Conservation (phyloP, 2,329 filamentous ascomycete genomes). For the Sclerotinia subarctica region DNA sequence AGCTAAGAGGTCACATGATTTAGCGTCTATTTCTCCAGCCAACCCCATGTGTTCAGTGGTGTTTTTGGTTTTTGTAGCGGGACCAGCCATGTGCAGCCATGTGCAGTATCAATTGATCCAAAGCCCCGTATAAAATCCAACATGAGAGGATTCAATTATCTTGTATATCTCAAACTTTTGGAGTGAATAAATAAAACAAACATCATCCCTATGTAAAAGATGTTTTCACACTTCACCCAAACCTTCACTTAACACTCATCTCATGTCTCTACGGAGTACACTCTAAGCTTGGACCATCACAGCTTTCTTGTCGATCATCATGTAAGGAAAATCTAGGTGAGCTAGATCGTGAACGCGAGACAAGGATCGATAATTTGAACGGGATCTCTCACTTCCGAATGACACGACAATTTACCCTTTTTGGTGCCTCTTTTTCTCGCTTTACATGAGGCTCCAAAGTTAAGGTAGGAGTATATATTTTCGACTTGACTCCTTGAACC, state of each 20-base stretch:
- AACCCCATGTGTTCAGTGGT: neutral
- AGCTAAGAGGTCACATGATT: neutral
- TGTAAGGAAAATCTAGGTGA: neutral
- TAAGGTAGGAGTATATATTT: neutral
- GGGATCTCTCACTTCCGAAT: conserved; percentile 1
- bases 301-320: conserved; percentile 3
- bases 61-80: neutral
- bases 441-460: neutral
- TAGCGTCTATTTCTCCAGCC: neutral
- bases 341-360: neutral
- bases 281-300: neutral
- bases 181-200: no score
- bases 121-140: no score
- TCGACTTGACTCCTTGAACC: neutral
- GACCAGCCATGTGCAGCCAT: neutral
- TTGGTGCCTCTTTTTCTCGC: neutral
- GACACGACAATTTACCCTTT: neutral
- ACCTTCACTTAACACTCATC: neutral
- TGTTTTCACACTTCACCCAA: neutral
- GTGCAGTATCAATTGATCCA: no score
- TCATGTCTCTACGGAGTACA: no score
- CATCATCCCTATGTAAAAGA: no score
- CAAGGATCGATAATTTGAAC: conserved; percentile 5
- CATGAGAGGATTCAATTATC: no score
- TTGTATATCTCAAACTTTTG: no score